These are phyloP conservation scores for Talaromyces sp. DNA, from an alignment of 2,329 filamentous ascomycete species.

Conservation along the genomic window DNA sequence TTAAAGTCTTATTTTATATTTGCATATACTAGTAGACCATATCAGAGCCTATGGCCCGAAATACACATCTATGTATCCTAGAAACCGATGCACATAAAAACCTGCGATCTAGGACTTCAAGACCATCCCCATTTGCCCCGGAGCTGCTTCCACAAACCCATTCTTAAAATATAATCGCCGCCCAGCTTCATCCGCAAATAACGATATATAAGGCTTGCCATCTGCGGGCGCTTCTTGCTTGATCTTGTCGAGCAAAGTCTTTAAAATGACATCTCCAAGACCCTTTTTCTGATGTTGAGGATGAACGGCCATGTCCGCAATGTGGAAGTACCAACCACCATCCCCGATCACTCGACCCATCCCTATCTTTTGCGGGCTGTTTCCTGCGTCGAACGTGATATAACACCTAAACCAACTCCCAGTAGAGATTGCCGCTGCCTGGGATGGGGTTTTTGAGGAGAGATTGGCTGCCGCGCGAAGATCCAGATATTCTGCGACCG, in stretches of 20 bases:
- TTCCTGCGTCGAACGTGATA: slow-evolving; percentile 31
- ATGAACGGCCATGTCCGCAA: slow-evolving; percentile 56
- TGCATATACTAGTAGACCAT: no score
- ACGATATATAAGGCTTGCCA: slow-evolving; percentile 44
- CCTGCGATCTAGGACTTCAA: background rate
- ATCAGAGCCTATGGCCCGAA: no score
- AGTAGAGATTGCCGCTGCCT: slow-evolving; percentile 38
- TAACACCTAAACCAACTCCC: slow-evolving; percentile 52
- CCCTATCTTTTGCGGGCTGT: slow-evolving; percentile 35
- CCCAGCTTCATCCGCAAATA: slow-evolving; percentile 52
- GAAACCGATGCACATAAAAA: background rate
- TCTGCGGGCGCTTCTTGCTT: slow-evolving; percentile 40
- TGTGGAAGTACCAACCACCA: slow-evolving; percentile 55
- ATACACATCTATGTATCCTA: background rate
- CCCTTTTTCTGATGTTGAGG: slow-evolving; percentile 54
- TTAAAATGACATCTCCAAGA: slow-evolving; percentile 51
- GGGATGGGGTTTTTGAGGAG: slow-evolving; percentile 39
- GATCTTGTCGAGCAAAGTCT: slow-evolving; percentile 46
- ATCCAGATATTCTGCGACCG: slow-evolving; percentile 39
- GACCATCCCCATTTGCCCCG: slow-evolving; percentile 44
- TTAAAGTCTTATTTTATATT: no score
- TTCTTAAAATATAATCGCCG: slow-evolving; percentile 50
- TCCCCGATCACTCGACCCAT: slow-evolving; percentile 58
- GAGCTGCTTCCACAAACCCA: slow-evolving; percentile 49
- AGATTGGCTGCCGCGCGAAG: slow-evolving; percentile 44